Percentiles rank a stretch among this genome's conserved stretches.
Conservation (phyloP, 345 rosid species). For the Citrus unshiu region DNA sequence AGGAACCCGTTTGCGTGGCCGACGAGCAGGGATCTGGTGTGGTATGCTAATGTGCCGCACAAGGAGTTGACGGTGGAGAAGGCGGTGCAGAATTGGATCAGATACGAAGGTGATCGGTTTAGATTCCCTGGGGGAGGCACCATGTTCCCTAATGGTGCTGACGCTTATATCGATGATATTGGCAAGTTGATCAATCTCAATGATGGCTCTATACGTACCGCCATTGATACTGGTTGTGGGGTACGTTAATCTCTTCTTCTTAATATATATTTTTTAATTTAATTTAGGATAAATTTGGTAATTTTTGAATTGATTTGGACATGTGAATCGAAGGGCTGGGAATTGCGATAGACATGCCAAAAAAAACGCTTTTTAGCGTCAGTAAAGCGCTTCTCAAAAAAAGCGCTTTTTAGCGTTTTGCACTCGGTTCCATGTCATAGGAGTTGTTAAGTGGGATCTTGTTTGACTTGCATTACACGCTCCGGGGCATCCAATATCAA, state of each 20-base stretch:
- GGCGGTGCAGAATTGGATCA: conserved; percentile 65
- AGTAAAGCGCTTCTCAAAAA: background rate
- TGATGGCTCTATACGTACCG: conserved; percentile 58
- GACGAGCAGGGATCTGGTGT: conserved; percentile 43
- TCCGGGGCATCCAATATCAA: background rate
- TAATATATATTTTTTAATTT: background rate
- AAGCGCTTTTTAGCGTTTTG: background rate
- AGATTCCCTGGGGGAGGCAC: conserved; percentile 75
- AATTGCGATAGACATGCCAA: background rate
- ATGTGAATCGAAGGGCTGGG: background rate
- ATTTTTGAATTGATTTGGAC: background rate
- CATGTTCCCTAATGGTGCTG: conserved; percentile 66
- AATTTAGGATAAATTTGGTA: background rate
- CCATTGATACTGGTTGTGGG: conserved; percentile 75
- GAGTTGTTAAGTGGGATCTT: background rate
- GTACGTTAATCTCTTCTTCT: conserved; percentile 23
- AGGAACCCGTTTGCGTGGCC: conserved; percentile 58
- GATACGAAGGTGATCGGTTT: conserved; percentile 44
- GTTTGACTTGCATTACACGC: background rate
- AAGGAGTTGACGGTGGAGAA: conserved; percentile 70
- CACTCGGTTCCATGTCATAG: background rate
- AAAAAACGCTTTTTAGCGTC: too few relatives aligned
- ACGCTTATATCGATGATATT: conserved; percentile 55
- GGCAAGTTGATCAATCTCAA: conserved; percentile 49
- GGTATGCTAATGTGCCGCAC: conserved; percentile 72